Evolutionary conservation across 2,329 filamentous ascomycete genomes (phyloP).

Genomic region (Sarocladiaceae sp.): DNA sequence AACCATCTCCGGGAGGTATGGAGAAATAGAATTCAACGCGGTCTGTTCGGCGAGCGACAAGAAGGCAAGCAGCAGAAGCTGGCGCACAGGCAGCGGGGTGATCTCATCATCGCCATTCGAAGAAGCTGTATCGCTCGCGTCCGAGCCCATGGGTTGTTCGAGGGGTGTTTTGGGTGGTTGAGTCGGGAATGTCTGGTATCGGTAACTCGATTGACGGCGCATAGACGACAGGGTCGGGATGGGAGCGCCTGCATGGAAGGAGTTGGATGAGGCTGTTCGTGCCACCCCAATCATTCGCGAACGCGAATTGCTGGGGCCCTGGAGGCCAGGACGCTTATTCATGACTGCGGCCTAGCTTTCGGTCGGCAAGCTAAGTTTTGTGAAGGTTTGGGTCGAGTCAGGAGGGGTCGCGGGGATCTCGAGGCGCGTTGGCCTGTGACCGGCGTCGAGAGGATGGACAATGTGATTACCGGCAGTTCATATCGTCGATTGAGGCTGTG

Average conservation of each 20-base stretch:
- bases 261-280: slow-evolving; percentile 32
- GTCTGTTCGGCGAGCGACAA: slow-evolving; percentile 94
- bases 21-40: slow-evolving; percentile 91
- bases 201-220: slow-evolving; percentile 43
- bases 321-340: background rate
- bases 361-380: no score
- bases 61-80: slow-evolving; percentile 80
- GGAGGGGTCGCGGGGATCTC: background rate
- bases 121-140: slow-evolving; percentile 17
- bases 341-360: background rate
- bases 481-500: no score
- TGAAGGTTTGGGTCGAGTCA: background rate
- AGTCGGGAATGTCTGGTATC: slow-evolving; percentile 83
- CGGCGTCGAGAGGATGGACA: no score
- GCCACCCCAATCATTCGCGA: background rate
- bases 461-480: no score
- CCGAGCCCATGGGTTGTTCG: slow-evolving; percentile 33
- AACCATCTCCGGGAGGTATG: slow-evolving; percentile 92
- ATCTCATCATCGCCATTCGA: slow-evolving; percentile 38
- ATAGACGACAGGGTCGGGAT: slow-evolving; percentile 33
- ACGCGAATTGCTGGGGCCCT: background rate
- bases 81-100: slow-evolving; percentile 75
- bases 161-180: slow-evolving; percentile 70
- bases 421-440: background rate
- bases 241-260: slow-evolving; percentile 49